Evolutionary conservation across 306 rosid species (phyloP), one percentile per base, ranked within the genome.

Genomic region (Abrus precatorius): DNA sequence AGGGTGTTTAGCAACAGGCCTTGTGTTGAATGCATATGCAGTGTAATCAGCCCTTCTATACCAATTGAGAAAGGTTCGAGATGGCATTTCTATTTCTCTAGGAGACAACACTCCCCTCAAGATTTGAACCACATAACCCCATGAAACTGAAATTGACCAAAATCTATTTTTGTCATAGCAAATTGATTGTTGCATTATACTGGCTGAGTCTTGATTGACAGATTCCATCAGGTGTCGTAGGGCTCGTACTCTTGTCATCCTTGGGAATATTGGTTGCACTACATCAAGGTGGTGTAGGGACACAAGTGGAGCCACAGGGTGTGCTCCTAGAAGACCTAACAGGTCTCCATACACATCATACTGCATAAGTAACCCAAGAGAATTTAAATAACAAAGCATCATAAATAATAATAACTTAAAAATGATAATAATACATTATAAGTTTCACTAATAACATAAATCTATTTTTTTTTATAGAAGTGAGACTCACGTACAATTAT

Each of bases 141-240:
- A 96, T 0, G 99, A 96, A 13, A 93, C 65, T 27, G 97, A 91
- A 72, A 96, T 86, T 44, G 99, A 93, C 99, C 98, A 93, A 27
- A 61, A 69, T 9, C 27, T 67, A 1, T 12, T 80, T 66, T 83
- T 90, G 83, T 90, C 97, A 12, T 96, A 93, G 84, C 98, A 92
- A 61, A 96, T 96, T 56, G 99, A 92, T 80, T 96, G 98, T 67
- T 96, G 99, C 89, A 92, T 89, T 72, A 96, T 82, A 83, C 96
- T 96, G 0, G 85, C 86, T 0, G 99, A 93, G 80, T 95, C 98
- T 3, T 83, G 86, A 14, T 77, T 82, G 45, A 85, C 48, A 0
- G 99, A 78, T 52, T 83, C 67, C 91, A 89, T 91, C 1, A 95
- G 84, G 47, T 85, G 97, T 45, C 53, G 76, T 3, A 95, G 57